phyloP scores from a whole-genome alignment of 2,329 filamentous ascomycete genomes.

The Cylindrodendrum hubeiense region DNA sequence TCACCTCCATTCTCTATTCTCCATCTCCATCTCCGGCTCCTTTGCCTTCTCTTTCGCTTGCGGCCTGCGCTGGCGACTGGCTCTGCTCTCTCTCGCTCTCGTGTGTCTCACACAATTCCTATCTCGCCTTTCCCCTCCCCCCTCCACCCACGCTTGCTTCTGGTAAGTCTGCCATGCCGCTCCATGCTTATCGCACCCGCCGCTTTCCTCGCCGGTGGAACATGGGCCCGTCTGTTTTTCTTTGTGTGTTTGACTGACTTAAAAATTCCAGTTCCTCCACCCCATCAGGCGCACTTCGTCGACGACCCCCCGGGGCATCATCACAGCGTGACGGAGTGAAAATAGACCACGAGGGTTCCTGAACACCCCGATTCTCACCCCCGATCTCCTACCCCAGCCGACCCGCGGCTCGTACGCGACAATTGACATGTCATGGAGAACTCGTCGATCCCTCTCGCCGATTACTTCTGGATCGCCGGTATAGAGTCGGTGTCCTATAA shows the following conservation, averaged over 20 bases:
- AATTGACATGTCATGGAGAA: conserved; percentile 68
- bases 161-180: conserved; percentile 32
- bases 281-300: conserved; percentile 17
- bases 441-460: conserved; percentile 75
- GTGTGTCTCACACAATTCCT: conserved; percentile 33
- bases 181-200: conserved; percentile 20
- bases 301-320: conserved; percentile 11
- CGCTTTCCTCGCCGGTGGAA: conserved; percentile 16
- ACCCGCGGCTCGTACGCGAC: conserved; percentile 40
- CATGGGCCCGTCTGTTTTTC: conserved; percentile 20
- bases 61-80: conserved; percentile 42
- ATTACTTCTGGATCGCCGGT: conserved; percentile 83
- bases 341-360: conserved; percentile 19
- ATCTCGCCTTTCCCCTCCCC: conserved; percentile 21
- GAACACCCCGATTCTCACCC: conserved; percentile 12
- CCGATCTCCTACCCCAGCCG: conserved; percentile 28
- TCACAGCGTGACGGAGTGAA: conserved; percentile 2
- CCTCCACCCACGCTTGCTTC: conserved; percentile 27
- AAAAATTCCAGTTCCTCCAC: conserved; percentile 30
- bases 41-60: conserved; percentile 32
- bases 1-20: conserved; percentile 5
- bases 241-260: conserved; percentile 23
- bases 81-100: conserved; percentile 30
- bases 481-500: conserved; percentile 76
- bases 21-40: conserved; percentile 5